These are phyloP conservation scores for Aspergillus pseudoviridinutans DNA, from an alignment of 2,329 filamentous ascomycete species.

Conservation along the genomic window DNA sequence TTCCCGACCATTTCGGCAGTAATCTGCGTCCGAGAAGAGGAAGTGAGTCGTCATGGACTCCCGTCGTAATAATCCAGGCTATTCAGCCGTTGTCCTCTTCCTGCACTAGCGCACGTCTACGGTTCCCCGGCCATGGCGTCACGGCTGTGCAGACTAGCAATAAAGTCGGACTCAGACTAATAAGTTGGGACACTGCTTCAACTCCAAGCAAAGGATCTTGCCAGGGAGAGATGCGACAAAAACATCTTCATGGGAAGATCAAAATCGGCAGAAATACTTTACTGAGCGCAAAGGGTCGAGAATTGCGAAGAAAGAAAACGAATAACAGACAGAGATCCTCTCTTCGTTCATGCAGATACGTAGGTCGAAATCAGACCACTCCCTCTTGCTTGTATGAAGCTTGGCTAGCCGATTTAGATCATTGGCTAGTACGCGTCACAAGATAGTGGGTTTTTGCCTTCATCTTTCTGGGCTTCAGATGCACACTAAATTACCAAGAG, in stretches of 20 bases:
- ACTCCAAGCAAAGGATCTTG: background rate
- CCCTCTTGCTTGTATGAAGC: background rate
- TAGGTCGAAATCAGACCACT: background rate
- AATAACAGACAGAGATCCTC: no score
- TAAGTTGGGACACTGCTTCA: background rate
- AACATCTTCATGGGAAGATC: background rate
- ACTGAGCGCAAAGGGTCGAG: no score
- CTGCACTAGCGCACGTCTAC: constrained; percentile 10
- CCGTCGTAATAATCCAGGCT: background rate
- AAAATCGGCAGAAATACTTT: no score
- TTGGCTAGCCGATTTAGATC: background rate
- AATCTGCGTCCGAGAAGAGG: background rate
- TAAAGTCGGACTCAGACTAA: background rate
- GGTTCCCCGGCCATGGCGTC: constrained; percentile 15
- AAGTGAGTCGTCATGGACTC: background rate
- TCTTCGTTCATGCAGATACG: no score
- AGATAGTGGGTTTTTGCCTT: background rate
- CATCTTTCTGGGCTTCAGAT: background rate
- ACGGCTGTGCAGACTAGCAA: constrained; percentile 1
- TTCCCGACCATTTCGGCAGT: background rate
- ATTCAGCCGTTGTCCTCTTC: background rate
- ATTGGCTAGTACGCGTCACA: background rate
- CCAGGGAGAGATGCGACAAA: background rate
- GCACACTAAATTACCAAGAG: background rate
- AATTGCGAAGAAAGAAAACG: no score